A percentile compares a stretch with the other conserved stretches of the same genome.
Evolutionary conservation across 2,329 filamentous ascomycete genomes (phyloP).

Genomic region (Fusarium hainanense): DNA sequence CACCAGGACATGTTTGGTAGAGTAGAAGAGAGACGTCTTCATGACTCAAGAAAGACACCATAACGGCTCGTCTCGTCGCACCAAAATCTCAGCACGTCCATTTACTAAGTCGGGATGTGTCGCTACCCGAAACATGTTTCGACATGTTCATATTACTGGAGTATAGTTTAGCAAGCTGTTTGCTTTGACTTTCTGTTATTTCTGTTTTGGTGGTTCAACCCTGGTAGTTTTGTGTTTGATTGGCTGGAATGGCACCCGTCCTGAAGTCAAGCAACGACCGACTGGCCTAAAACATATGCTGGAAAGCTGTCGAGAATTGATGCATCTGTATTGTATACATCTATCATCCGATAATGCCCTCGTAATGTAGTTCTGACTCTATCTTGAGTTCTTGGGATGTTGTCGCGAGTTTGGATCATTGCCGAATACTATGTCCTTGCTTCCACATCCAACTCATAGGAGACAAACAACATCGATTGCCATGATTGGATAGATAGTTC

Average conservation of each 20-base stretch:
- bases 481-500: background rate
- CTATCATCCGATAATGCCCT: background rate
- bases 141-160: background rate
- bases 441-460: background rate
- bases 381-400: background rate
- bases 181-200: background rate
- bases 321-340: background rate
- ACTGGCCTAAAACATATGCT: background rate
- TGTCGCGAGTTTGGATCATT: background rate
- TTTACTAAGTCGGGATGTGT: constrained; percentile 3
- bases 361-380: background rate
- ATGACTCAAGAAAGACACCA: constrained; percentile 13
- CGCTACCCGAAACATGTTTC: constrained; percentile 34
- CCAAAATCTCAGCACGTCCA: background rate
- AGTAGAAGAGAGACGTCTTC: background rate
- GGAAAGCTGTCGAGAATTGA: background rate
- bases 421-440: background rate
- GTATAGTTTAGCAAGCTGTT: background rate
- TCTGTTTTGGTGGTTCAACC: constrained; percentile 1
- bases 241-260: background rate
- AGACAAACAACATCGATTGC: background rate
- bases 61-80: constrained; percentile 14
- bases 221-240: background rate
- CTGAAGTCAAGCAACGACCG: background rate
- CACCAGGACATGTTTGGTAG: background rate